phyloP scores from a whole-genome alignment of 257 asterid species.

The Solanum piurae region DNA sequence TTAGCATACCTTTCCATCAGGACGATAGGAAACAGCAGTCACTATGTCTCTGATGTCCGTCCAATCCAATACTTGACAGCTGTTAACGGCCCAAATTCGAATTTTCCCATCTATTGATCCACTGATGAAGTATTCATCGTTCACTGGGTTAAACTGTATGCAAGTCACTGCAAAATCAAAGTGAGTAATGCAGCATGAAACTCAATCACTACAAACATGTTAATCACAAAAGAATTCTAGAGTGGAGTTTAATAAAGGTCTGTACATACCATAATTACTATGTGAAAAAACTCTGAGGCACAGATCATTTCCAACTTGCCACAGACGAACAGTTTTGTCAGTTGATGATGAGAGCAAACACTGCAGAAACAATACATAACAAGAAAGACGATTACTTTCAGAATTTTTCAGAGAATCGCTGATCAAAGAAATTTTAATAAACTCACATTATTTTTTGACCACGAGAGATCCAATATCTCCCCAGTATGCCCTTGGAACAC shows the following conservation, averaged over 20 bases:
- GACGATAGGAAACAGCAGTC: slow-evolving; percentile 75
- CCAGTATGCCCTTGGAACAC: slow-evolving; percentile 61
- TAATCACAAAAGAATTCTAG: not conserved
- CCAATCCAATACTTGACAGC: slow-evolving; percentile 82
- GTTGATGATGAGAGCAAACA: slow-evolving; percentile 72
- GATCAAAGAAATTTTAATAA: not conserved
- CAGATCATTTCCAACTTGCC: slow-evolving; percentile 69
- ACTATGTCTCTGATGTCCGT: slow-evolving; percentile 70
- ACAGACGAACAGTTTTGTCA: slow-evolving; percentile 88
- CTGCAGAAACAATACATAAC: slow-evolving; percentile 28
- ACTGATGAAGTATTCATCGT: slow-evolving; percentile 70
- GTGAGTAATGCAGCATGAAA: not conserved
- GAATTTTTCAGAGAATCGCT: not conserved
- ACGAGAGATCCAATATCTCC: slow-evolving; percentile 71
- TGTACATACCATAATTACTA: slow-evolving; percentile 60
- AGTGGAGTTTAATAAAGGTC: not conserved
- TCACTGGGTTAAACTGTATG: slow-evolving; percentile 65
- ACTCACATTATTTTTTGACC: slow-evolving; percentile 80
- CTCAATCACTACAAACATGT: not conserved
- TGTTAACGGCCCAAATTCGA: slow-evolving; percentile 65
- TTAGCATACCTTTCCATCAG: slow-evolving; percentile 71
- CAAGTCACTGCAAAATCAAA: slow-evolving; percentile 63
- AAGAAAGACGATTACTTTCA: not conserved
- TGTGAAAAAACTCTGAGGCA: slow-evolving; percentile 71
- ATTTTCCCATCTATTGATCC: slow-evolving; percentile 96